Evolutionary conservation across 1,284 basidiomycete genomes (phyloP).

Genomic region (Ceratobasidium sp.): DNA sequence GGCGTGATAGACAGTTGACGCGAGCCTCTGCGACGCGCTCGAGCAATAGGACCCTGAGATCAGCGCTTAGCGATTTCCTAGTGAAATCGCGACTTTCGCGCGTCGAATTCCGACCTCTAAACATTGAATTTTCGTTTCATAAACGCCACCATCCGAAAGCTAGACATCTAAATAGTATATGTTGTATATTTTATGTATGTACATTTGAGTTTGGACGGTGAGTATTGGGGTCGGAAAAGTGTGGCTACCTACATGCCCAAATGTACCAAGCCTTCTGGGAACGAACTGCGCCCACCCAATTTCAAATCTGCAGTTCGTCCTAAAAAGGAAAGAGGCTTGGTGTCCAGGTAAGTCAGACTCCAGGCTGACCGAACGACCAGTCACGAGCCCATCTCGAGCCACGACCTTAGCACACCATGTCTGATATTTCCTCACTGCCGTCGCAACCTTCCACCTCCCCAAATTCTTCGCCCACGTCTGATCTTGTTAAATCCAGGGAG

Average conservation of each 20-base stretch:
- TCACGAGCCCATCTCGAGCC: too few relatives aligned
- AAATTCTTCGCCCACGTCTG: background rate
- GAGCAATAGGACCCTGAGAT: constrained; percentile 1
- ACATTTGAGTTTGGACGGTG: background rate
- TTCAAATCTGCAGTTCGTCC: too few relatives aligned
- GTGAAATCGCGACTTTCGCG: background rate
- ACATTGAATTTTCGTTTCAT: background rate
- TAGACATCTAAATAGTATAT: constrained; percentile 6
- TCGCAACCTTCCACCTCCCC: constrained; percentile 1
- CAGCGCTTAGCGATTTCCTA: constrained; percentile 27
- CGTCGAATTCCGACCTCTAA: background rate
- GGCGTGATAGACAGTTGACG: too few relatives aligned
- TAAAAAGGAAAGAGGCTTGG: too few relatives aligned
- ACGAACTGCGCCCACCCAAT: too few relatives aligned
- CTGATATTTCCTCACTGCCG: too few relatives aligned
- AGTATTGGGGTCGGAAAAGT: background rate
- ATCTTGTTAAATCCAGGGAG: too few relatives aligned
- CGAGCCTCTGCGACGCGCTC: background rate
- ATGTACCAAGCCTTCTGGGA: constrained; percentile 23
- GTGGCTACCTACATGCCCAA: constrained; percentile 14
- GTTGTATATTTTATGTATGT: background rate
- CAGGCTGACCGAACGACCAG: too few relatives aligned
- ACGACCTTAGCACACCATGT: too few relatives aligned
- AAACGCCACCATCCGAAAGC: background rate
- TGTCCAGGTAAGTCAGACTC: too few relatives aligned